Base-by-base conservation (phyloP, 1,139 yeast genomes). In the Tardiomyces depauwii region DNA sequence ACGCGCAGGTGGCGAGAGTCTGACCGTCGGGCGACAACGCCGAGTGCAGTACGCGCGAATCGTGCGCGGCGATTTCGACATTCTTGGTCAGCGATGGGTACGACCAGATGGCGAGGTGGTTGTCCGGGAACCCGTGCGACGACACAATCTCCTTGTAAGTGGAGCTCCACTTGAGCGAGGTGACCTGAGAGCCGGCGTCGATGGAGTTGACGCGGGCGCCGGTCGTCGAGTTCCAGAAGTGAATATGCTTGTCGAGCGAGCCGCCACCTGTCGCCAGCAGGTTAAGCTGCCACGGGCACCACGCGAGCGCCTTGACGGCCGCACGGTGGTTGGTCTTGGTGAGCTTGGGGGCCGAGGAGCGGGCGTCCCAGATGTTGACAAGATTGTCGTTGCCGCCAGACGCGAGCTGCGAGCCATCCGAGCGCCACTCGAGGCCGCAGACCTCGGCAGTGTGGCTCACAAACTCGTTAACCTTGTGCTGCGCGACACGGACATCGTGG, bases 201-300 rank as follows among this genome's bases (percentile, higher is more conserved):
- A 91, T 83, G 13, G 93, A 76, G 55, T 89, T 87, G 38, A 86
- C 78, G 49, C 95, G 71, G 1, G 91, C 79, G 0, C 98, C 98
- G 0, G 94, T 86, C 21, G 86, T 78, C 9, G 96, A 79, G 64
- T 91, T 91, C 97, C 98, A 93, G 66, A 93, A 88, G 65, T 91
- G 89, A 49, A 93, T 86, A 45, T 82, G 77, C 60, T 81, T 83
- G 66, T 93, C 97, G 30, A 86, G 78, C 12, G 95, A 82, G 18
- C 98, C 98, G 45, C 98, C 98, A 10, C 98, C 99, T 2, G 96
- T 84, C 10, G 97, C 96, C 46, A 93, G 71, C 46, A 91, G 66
- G 52, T 85, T 83, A 32, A 72, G 68, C 55, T 87, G 93, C 64
- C 82, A 82, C 0, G 97, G 98, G 60, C 95, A 86, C 96, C 96